Evolutionary conservation across 1,284 basidiomycete genomes (phyloP).

Genomic region (Athelia sp.): DNA sequence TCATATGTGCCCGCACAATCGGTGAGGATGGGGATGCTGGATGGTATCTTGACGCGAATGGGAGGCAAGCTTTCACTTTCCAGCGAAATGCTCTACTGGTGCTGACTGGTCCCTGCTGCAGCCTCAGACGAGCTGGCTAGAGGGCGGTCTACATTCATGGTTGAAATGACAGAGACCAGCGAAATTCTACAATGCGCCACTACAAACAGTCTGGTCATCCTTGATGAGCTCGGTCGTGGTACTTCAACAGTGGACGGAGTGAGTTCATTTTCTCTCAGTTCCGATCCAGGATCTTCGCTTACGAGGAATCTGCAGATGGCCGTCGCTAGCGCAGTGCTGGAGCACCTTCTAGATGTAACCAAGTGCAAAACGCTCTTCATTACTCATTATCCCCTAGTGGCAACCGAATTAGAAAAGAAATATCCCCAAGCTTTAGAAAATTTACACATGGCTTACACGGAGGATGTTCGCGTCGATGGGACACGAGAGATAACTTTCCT

Average conservation of each 20-base stretch:
- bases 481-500: conserved; percentile 80
- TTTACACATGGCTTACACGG: conserved; percentile 82
- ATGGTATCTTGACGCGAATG: conserved; percentile 86
- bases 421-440: conserved; percentile 64
- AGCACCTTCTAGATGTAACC: conserved; percentile 60
- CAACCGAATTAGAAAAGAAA: conserved; percentile 48
- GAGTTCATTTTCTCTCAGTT: conserved; percentile 18
- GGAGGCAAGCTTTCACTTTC: conserved; percentile 41
- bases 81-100: conserved; percentile 5
- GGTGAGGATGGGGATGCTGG: conserved; percentile 73
- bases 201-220: conserved; percentile 71
- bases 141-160: conserved; percentile 92
- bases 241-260: conserved; percentile 86
- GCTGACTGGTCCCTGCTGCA: conserved; percentile 20
- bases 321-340: conserved; percentile 75
- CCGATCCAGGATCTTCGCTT: neutral
- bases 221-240: conserved; percentile 84
- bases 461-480: conserved; percentile 63
- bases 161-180: conserved; percentile 91
- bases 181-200: conserved; percentile 82
- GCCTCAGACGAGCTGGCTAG: conserved; percentile 84
- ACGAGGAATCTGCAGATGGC: conserved; percentile 64
- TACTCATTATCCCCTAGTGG: conserved; percentile 84
- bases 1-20: conserved; percentile 74
- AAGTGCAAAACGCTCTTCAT: conserved; percentile 88